phyloP scores from a whole-genome alignment of 2,329 filamentous ascomycete species.

The Fusarium sacchari region DNA sequence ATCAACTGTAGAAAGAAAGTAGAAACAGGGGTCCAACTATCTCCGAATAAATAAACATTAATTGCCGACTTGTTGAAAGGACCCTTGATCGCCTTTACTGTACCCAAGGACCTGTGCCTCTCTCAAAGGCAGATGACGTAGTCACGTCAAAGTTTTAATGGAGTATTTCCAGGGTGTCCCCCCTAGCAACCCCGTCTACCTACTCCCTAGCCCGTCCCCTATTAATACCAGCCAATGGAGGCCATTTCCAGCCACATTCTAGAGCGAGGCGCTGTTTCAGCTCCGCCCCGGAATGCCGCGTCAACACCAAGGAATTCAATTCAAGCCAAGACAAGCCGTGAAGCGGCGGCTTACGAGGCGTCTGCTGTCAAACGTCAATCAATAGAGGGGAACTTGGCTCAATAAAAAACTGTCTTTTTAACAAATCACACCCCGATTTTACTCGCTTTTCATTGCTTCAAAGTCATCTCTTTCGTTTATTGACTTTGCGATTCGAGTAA shows the following conservation, averaged over 20 bases:
- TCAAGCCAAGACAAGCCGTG: slow-evolving; percentile 28
- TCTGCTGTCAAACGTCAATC: background rate
- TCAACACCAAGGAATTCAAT: slow-evolving; percentile 40
- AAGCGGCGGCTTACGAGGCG: slow-evolving; percentile 40
- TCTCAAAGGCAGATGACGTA: slow-evolving; percentile 32
- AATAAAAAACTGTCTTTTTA: background rate
- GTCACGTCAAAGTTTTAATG: background rate
- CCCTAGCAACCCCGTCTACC: slow-evolving; percentile 15
- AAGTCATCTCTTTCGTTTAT: slow-evolving; percentile 1
- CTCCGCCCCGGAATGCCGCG: slow-evolving; percentile 45
- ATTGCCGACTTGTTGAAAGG: background rate
- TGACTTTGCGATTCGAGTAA: slow-evolving; percentile 11
- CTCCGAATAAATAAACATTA: background rate
- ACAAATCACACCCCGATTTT: background rate
- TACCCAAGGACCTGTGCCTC: background rate
- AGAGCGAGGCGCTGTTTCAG: slow-evolving; percentile 43
- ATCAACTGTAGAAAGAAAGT: background rate
- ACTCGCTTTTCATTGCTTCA: background rate
- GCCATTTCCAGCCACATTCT: slow-evolving; percentile 36
- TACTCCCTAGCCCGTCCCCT: too few relatives aligned
- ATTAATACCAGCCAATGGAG: slow-evolving; percentile 41
- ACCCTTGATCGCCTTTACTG: slow-evolving; percentile 5
- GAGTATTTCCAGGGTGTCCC: slow-evolving; percentile 31
- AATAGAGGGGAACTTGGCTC: background rate
- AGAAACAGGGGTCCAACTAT: background rate